Evolutionary conservation across 2,329 filamentous ascomycete species (phyloP).

Genomic region (Thielaviopsis musarum): DNA sequence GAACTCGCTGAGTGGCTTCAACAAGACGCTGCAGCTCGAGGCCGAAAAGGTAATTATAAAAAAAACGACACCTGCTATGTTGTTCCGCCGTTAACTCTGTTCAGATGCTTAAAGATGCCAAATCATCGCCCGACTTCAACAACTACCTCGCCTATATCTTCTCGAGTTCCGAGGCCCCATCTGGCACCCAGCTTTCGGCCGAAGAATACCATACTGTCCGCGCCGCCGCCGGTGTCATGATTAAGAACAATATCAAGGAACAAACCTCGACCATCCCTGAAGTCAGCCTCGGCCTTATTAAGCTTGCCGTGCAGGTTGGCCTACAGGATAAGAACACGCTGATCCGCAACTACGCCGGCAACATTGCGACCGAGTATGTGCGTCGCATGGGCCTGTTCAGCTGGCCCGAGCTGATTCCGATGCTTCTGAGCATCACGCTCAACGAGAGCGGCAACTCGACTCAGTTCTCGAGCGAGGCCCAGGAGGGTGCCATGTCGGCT

Average conservation of each 20-base stretch:
- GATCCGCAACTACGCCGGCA: slow-evolving; percentile 79
- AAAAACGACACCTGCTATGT: background rate
- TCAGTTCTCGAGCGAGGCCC: slow-evolving; percentile 50
- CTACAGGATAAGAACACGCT: slow-evolving; percentile 68
- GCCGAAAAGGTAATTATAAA: slow-evolving; percentile 56
- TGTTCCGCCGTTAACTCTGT: background rate
- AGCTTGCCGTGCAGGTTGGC: slow-evolving; percentile 58
- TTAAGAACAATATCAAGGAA: slow-evolving; percentile 80
- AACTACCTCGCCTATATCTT: slow-evolving; percentile 93
- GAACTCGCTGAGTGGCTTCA: slow-evolving; percentile 77
- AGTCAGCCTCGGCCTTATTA: slow-evolving; percentile 57
- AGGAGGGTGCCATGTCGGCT: slow-evolving; percentile 88
- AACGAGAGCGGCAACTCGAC: slow-evolving; percentile 41
- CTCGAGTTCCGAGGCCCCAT: slow-evolving; percentile 48
- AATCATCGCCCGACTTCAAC: slow-evolving; percentile 78
- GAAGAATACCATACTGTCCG: slow-evolving; percentile 59
- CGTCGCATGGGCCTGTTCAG: slow-evolving; percentile 67
- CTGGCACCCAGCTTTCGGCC: slow-evolving; percentile 39
- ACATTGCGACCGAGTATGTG: slow-evolving; percentile 85
- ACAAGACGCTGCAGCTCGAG: slow-evolving; percentile 68
- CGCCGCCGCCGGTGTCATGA: slow-evolving; percentile 77
- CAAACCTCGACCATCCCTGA: slow-evolving; percentile 63
- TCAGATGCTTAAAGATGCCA: slow-evolving; percentile 87
- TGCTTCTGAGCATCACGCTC: slow-evolving; percentile 61
- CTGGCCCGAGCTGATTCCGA: slow-evolving; percentile 81